Conservation (phyloP, 2,329 filamentous ascomycete species). For the Exophiala bonariae region DNA sequence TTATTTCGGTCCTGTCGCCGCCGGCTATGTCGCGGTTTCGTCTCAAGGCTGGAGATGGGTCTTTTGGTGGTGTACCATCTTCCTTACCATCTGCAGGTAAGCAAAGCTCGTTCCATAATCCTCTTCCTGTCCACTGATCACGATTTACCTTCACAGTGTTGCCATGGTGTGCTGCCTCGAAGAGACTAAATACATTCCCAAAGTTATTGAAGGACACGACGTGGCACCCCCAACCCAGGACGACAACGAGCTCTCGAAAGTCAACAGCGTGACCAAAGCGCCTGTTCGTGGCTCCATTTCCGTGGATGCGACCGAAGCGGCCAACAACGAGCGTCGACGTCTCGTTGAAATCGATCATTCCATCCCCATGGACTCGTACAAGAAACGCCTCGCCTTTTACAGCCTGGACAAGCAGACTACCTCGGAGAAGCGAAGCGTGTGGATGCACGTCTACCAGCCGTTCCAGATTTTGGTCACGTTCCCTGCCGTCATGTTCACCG, state of each 20-base stretch:
- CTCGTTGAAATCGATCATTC: constrained; percentile 29
- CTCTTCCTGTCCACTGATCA: no score
- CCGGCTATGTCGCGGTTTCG: constrained; percentile 34
- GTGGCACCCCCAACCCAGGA: constrained; percentile 4
- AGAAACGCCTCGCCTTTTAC: constrained; percentile 28
- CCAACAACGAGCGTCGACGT: constrained; percentile 19
- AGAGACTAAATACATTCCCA: constrained; percentile 36
- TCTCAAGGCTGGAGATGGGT: constrained; percentile 37
- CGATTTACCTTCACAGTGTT: constrained; percentile 9
- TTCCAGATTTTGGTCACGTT: constrained; percentile 35
- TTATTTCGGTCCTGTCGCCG: constrained; percentile 37
- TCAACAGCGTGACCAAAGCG: constrained; percentile 12
- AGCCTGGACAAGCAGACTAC: constrained; percentile 25
- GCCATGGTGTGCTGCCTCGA: constrained; percentile 38
- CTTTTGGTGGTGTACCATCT: constrained; percentile 37
- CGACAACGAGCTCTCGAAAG: constrained; percentile 12
- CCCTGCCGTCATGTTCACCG: constrained; percentile 42
- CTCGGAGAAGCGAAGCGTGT: constrained; percentile 29
- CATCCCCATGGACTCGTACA: constrained; percentile 32
- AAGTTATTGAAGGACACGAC: constrained; percentile 21
- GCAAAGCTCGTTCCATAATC: no score
- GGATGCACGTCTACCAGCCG: constrained; percentile 35
- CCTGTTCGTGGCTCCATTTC: constrained; percentile 5
- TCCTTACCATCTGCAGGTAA: constrained; percentile 29
- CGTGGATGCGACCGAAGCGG: constrained; percentile 12